Percentiles rank a stretch among this genome's conserved stretches.
These are phyloP conservation scores for Akanthomyces uredinophilus DNA, from an alignment of 2,329 filamentous ascomycete genomes.

Conservation along the genomic window DNA sequence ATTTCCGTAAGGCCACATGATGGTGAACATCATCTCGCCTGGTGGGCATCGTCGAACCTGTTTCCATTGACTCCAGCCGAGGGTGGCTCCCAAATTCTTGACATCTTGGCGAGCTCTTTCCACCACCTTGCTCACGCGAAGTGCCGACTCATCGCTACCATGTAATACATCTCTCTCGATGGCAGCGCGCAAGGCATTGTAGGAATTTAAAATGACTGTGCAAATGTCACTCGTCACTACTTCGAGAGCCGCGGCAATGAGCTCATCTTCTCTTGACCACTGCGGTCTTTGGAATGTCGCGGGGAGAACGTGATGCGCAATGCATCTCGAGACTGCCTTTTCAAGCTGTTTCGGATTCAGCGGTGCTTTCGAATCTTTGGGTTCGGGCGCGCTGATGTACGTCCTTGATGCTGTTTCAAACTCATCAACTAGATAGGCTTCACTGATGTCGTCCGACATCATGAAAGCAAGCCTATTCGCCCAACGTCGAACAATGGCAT, in stretches of 20 bases:
- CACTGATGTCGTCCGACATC: slow-evolving; percentile 23
- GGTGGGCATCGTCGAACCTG: slow-evolving; percentile 47
- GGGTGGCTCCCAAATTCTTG: slow-evolving; percentile 37
- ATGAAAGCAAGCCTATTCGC: slow-evolving; percentile 46
- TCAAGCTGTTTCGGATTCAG: not conserved
- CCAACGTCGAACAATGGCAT: slow-evolving; percentile 62
- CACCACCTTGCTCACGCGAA: slow-evolving; percentile 18
- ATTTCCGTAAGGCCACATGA: slow-evolving; percentile 58
- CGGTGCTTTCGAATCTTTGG: slow-evolving; percentile 5
- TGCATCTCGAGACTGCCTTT: slow-evolving; percentile 1
- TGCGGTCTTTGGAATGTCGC: not conserved
- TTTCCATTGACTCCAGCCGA: slow-evolving; percentile 59
- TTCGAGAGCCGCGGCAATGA: slow-evolving; percentile 14
- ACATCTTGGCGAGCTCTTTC: slow-evolving; percentile 19
- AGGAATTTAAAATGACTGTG: slow-evolving; percentile 10
- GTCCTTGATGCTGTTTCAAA: slow-evolving; percentile 36
- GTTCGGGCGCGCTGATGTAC: slow-evolving; percentile 37
- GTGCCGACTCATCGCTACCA: not conserved
- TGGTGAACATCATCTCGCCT: slow-evolving; percentile 55
- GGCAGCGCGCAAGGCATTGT: slow-evolving; percentile 1
- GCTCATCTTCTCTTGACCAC: slow-evolving; percentile 12
- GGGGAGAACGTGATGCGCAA: not conserved
- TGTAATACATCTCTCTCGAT: not conserved
- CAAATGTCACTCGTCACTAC: slow-evolving; percentile 15
- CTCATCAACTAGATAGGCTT: slow-evolving; percentile 29